Conservation (phyloP, 2,329 filamentous ascomycete species). For the Apiospora saccharicola region DNA sequence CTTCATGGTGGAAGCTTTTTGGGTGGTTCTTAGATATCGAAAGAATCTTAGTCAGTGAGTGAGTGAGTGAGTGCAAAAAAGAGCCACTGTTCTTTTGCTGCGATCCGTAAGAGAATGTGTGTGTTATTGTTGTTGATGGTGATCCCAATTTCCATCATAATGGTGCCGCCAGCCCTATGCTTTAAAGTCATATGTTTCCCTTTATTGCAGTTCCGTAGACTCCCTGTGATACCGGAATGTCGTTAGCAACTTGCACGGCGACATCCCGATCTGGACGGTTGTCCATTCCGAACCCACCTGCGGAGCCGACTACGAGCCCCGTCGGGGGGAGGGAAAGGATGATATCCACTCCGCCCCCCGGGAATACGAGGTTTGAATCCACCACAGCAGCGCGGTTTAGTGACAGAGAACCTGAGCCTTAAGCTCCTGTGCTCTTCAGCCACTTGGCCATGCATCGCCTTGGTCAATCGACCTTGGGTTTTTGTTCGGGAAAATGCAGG, state of each 20-base stretch:
- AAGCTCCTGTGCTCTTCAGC: not conserved
- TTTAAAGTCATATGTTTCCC: not conserved
- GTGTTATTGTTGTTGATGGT: not conserved
- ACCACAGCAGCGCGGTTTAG: not conserved
- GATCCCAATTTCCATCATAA: not conserved
- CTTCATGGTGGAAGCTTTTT: slow-evolving; percentile 19
- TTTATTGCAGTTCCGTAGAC: not conserved
- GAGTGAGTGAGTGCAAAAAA: not conserved
- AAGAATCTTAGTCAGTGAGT: not conserved
- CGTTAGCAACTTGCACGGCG: not conserved
- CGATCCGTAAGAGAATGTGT: not conserved
- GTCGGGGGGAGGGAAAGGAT: not conserved
- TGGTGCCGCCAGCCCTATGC: not conserved
- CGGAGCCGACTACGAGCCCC: not conserved
- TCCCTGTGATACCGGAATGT: not conserved
- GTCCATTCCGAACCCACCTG: not conserved
- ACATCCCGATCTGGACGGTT: not conserved
- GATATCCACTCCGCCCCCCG: not conserved
- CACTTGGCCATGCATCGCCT: not conserved
- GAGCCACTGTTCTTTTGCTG: not conserved
- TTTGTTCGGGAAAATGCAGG: no score
- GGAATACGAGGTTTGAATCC: not conserved
- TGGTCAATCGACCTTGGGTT: not conserved
- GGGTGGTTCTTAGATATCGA: no score
- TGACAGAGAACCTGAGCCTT: not conserved